phyloP scores from a whole-genome alignment of 495 filamentous ascomycete genomes.

The Xanthoparmelia taractica region DNA sequence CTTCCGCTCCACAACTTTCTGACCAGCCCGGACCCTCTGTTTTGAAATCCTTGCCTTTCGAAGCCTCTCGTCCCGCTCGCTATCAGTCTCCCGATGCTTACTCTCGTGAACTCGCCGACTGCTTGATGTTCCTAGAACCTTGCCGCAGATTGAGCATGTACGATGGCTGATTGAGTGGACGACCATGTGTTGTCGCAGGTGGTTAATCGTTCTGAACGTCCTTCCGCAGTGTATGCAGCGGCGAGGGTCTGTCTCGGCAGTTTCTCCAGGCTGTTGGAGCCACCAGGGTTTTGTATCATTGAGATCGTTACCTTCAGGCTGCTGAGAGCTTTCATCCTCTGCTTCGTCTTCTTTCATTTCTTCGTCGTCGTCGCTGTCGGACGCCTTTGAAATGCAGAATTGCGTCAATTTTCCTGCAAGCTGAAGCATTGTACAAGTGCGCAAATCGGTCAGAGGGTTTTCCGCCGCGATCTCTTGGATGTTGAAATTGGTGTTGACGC shows the following conservation, averaged over 20 bases:
- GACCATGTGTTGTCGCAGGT: not conserved
- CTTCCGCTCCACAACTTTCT: not conserved
- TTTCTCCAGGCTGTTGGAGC: not conserved
- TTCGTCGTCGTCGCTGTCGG: not conserved
- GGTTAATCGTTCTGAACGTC: not conserved
- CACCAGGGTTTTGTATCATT: not conserved
- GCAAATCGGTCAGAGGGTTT: not conserved
- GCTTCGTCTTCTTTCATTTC: not conserved
- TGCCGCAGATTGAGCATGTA: not conserved
- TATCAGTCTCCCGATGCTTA: not conserved
- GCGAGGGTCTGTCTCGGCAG: too few relatives aligned
- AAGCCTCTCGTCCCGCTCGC: not conserved
- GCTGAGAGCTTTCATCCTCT: not conserved
- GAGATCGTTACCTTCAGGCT: not conserved
- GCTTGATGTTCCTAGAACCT: not conserved
- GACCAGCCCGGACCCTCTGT: not conserved
- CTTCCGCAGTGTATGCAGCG: not conserved
- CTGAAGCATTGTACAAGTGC: not conserved
- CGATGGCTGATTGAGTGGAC: not conserved
- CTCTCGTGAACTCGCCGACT: not conserved
- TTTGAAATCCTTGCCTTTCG: not conserved
- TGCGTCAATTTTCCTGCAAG: not conserved
- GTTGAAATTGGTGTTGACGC: not conserved
- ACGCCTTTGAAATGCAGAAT: not conserved
- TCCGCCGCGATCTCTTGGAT: not conserved